phyloP scores from a whole-genome alignment of 768 basidiomycete species.

The Daedaleopsis nitida region DNA sequence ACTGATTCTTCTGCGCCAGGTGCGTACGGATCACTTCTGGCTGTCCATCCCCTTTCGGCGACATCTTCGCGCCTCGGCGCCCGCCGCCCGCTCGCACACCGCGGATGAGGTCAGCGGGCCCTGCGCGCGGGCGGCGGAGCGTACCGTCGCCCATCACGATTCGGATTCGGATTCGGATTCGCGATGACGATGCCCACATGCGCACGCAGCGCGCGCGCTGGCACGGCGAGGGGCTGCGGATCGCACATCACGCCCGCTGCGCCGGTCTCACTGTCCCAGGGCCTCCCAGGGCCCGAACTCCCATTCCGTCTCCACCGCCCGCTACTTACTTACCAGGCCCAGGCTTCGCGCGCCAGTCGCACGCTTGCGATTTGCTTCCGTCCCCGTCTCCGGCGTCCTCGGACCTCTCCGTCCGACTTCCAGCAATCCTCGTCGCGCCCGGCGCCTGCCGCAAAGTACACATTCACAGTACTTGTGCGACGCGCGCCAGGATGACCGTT shows the following conservation, averaged over 20 bases:
- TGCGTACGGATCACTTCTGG: too few relatives aligned
- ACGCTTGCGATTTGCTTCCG: constrained; percentile 1
- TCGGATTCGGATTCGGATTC: neutral
- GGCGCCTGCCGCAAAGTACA: neutral
- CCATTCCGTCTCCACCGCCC: neutral
- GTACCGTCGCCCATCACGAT: too few relatives aligned
- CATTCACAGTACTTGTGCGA: neutral
- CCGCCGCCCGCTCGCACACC: too few relatives aligned
- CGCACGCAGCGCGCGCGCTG: neutral
- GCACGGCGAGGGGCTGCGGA: neutral
- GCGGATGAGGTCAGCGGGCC: neutral
- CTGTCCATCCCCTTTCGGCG: too few relatives aligned
- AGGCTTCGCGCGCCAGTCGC: too few relatives aligned
- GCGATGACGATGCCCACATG: neutral
- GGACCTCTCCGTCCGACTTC: neutral
- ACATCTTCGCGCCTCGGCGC: too few relatives aligned
- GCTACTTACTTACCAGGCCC: neutral
- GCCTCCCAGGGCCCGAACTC: neutral
- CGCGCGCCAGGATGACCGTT: too few relatives aligned
- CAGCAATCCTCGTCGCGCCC: neutral
- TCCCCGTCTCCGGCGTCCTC: neutral
- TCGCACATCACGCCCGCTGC: neutral
- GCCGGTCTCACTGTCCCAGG: too few relatives aligned
- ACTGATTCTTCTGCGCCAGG: too few relatives aligned
- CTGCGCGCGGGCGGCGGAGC: too few relatives aligned